Conservation (phyloP, 768 basidiomycete species). For the Suillus paluster region DNA sequence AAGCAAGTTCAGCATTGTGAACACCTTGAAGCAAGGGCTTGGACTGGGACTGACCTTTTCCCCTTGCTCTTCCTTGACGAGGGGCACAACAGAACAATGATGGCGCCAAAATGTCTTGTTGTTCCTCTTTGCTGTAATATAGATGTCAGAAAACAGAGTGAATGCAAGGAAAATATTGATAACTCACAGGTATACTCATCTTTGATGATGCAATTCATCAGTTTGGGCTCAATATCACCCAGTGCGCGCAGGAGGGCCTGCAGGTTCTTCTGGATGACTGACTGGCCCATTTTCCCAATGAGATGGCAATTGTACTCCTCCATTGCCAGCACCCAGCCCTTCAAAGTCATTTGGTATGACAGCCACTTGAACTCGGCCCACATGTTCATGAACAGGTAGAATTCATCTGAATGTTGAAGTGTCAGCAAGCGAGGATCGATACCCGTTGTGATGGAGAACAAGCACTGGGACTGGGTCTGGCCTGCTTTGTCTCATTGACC, state of each 20-base stretch:
- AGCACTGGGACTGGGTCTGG: background rate
- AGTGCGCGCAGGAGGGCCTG: slow-evolving; percentile 15
- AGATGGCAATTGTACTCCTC: slow-evolving; percentile 15
- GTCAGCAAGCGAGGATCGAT: slow-evolving; percentile 11
- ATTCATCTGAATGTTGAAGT: slow-evolving; percentile 11
- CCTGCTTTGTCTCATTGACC: background rate
- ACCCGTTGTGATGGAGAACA: slow-evolving; percentile 3
- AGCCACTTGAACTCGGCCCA: slow-evolving; percentile 19
- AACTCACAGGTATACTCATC: slow-evolving; percentile 17
- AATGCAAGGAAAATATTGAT: background rate
- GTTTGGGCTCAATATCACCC: slow-evolving; percentile 16
- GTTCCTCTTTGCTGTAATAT: slow-evolving; percentile 9
- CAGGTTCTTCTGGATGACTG: slow-evolving; percentile 14
- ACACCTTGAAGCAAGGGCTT: slow-evolving; percentile 6
- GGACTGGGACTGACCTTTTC: slow-evolving; percentile 4
- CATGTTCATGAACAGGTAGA: slow-evolving; percentile 27
- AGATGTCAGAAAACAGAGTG: slow-evolving; percentile 3
- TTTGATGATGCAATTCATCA: slow-evolving; percentile 13
- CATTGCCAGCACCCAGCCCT: slow-evolving; percentile 15
- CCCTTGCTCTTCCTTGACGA: slow-evolving; percentile 2
- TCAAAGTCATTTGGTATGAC: slow-evolving; percentile 22
- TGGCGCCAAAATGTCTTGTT: slow-evolving; percentile 15
- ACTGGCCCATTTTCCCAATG: background rate
- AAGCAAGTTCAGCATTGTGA: slow-evolving; percentile 5
- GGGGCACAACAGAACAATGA: slow-evolving; percentile 12